These are phyloP conservation scores for Grosmannia serpens DNA, from an alignment of 2,329 filamentous ascomycete species.

Conservation along the genomic window DNA sequence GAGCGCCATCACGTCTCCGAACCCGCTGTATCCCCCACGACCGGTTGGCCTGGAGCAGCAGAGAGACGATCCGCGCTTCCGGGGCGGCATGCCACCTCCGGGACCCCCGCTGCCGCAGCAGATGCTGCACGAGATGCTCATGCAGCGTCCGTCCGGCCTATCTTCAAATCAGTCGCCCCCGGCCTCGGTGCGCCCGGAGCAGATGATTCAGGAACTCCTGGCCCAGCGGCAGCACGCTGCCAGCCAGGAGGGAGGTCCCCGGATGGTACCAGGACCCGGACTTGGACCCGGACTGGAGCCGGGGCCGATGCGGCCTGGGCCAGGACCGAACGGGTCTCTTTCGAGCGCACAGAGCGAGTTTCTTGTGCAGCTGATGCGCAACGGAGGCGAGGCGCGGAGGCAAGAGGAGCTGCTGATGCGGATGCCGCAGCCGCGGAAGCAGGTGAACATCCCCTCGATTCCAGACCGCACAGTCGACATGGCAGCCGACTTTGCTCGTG, in stretches of 20 bases:
- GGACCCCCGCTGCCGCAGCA: constrained; percentile 30
- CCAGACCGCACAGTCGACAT: constrained; percentile 39
- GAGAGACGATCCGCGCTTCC: constrained; percentile 29
- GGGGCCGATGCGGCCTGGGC: neutral
- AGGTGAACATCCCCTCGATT: constrained; percentile 33
- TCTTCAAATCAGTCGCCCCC: constrained; percentile 29
- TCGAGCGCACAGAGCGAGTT: constrained; percentile 67
- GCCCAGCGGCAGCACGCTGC: constrained; percentile 45
- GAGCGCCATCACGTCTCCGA: constrained; percentile 33
- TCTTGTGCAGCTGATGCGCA: constrained; percentile 70
- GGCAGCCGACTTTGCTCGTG: constrained; percentile 18
- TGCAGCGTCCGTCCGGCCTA: constrained; percentile 28
- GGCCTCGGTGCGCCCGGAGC: constrained; percentile 37
- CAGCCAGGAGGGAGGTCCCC: constrained; percentile 29
- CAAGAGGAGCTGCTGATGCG: constrained; percentile 42
- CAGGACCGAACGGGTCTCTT: neutral
- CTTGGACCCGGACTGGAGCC: neutral
- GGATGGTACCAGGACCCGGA: constrained; percentile 14
- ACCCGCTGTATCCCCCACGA: constrained; percentile 25
- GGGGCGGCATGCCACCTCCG: constrained; percentile 15
- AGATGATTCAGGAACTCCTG: constrained; percentile 50
- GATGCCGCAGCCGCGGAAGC: constrained; percentile 39
- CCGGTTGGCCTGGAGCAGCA: constrained; percentile 20
- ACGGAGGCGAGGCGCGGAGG: constrained; percentile 35
- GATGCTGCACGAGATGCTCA: constrained; percentile 23